These are phyloP conservation scores for Mycena vitilis DNA, from an alignment of 768 basidiomycete species.

Conservation along the genomic window DNA sequence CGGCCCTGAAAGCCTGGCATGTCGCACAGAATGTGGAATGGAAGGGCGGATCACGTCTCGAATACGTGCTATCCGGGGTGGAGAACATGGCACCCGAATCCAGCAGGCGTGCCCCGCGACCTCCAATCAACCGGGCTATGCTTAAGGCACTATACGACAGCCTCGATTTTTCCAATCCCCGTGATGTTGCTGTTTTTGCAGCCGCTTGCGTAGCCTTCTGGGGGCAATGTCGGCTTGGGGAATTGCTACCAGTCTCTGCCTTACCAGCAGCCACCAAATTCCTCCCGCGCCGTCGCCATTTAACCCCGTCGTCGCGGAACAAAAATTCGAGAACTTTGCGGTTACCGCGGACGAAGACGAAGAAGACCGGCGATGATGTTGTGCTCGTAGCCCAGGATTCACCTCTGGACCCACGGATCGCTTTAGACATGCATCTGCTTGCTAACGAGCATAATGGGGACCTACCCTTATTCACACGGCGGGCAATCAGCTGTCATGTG, in stretches of 20 bases:
- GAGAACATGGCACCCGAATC: neutral
- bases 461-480: neutral
- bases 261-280: too few relatives aligned
- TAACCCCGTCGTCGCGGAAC: too few relatives aligned
- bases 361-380: too few relatives aligned
- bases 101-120: neutral
- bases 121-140: neutral
- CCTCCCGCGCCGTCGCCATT: too few relatives aligned
- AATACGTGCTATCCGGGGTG: constrained; percentile 4
- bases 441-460: neutral
- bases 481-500: too few relatives aligned
- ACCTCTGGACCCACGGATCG: too few relatives aligned
- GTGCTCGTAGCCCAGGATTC: too few relatives aligned
- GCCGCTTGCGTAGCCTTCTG: constrained; percentile 7
- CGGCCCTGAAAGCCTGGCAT: constrained; percentile 17
- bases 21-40: neutral
- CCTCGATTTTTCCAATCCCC: neutral
- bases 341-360: too few relatives aligned
- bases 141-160: neutral
- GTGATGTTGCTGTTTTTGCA: neutral
- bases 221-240: constrained; percentile 2
- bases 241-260: neutral
- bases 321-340: too few relatives aligned
- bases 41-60: neutral
- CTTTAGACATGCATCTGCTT: neutral